phyloP scores from a whole-genome alignment of 768 basidiomycete genomes.

The Pleurotus tuoliensis region DNA sequence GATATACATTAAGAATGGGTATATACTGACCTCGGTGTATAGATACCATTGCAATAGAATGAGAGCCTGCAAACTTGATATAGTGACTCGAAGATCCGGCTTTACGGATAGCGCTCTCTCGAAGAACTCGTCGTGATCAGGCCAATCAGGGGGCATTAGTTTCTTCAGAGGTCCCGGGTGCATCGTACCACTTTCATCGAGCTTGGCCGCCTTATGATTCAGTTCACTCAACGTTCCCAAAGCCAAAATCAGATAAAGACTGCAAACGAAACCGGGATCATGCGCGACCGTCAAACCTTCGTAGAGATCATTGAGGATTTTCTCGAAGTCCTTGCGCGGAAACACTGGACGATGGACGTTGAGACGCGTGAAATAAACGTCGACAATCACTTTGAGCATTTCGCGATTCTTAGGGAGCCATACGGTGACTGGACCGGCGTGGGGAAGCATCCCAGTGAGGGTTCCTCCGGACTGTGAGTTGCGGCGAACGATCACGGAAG shows the following conservation, averaged over 20 bases:
- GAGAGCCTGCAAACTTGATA: constrained; percentile 78
- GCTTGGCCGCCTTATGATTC: constrained; percentile 61
- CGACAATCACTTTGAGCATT: constrained; percentile 57
- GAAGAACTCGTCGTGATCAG: constrained; percentile 82
- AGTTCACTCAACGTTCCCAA: constrained; percentile 81
- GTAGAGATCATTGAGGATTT: constrained; percentile 63
- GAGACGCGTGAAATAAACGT: constrained; percentile 73
- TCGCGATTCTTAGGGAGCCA: constrained; percentile 78
- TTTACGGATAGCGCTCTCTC: constrained; percentile 74
- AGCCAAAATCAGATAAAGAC: constrained; percentile 72
- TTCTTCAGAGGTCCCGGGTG: constrained; percentile 32
- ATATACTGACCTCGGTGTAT: constrained; percentile 68
- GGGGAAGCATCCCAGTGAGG: constrained; percentile 31
- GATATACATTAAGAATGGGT: constrained; percentile 1
- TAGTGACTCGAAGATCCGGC: constrained; percentile 78
- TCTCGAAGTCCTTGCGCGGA: constrained; percentile 63
- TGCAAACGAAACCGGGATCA: constrained; percentile 79
- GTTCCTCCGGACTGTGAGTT: constrained; percentile 32
- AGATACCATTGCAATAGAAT: constrained; percentile 87
- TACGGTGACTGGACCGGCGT: constrained; percentile 40
- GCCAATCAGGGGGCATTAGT: constrained; percentile 68
- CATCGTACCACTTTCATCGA: constrained; percentile 26
- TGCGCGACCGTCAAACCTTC: constrained; percentile 42
- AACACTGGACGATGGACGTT: constrained; percentile 81
- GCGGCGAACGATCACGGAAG: constrained; percentile 47